Percentiles rank a stretch among this genome's conserved stretches.
phyloP scores from a whole-genome alignment of 768 basidiomycete species.

The Suillus hirtellus region DNA sequence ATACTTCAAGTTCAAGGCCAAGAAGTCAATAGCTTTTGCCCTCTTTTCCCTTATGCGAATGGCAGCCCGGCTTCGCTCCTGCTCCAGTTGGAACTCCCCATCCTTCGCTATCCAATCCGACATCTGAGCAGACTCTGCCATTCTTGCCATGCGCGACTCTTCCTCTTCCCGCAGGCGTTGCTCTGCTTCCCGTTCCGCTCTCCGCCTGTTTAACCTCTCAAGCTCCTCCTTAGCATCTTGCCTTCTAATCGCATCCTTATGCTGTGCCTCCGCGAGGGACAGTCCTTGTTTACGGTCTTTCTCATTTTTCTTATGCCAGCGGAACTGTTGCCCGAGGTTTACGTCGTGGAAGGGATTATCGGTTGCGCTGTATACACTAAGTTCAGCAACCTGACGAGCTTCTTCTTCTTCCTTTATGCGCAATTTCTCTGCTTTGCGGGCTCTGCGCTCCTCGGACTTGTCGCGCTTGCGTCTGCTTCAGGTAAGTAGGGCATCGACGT shows the following conservation, averaged over 20 bases:
- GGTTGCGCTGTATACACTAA: slow-evolving; percentile 93
- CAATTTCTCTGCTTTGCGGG: slow-evolving; percentile 87
- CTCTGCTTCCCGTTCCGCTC: slow-evolving; percentile 93
- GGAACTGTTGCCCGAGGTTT: slow-evolving; percentile 94
- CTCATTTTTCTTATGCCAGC: slow-evolving; percentile 98
- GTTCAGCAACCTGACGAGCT: slow-evolving; percentile 87
- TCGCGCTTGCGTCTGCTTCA: slow-evolving; percentile 72
- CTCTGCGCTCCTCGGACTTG: slow-evolving; percentile 82
- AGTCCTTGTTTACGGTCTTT: slow-evolving; percentile 91
- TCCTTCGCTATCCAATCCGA: slow-evolving; percentile 97
- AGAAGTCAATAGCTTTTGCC: slow-evolving; percentile 97
- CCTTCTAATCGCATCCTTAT: slow-evolving; percentile 74
- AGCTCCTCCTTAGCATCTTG: slow-evolving; percentile 96
- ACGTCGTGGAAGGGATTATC: slow-evolving; percentile 99
- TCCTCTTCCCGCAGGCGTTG: slow-evolving; percentile 89
- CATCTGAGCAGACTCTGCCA: slow-evolving; percentile 97
- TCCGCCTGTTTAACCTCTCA: slow-evolving; percentile 83
- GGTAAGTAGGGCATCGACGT: slow-evolving; percentile 11
- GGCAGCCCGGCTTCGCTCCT: slow-evolving; percentile 85
- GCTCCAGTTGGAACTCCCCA: slow-evolving; percentile 95
- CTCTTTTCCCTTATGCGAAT: slow-evolving; percentile 95
- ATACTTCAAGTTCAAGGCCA: slow-evolving; percentile 94
- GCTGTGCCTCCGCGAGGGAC: slow-evolving; percentile 73
- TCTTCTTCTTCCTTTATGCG: slow-evolving; percentile 84
- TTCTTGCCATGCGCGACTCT: slow-evolving; percentile 80